Evolutionary conservation across 148 eudicot genomes (phyloP).

Genomic region (Vaccinium myrtillus): DNA sequence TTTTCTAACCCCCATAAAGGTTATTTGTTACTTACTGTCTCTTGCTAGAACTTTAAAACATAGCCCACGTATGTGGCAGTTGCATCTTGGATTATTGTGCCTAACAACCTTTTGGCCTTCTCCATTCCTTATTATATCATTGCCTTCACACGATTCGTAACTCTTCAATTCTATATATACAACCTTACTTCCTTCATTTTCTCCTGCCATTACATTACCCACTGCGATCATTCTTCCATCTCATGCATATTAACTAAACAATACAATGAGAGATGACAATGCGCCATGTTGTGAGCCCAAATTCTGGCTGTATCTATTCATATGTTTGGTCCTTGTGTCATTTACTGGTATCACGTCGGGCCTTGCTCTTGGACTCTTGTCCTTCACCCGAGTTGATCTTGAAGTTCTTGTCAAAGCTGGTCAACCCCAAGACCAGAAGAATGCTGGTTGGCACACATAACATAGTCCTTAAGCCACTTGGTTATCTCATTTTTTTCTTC

Average conservation of each 20-base stretch:
- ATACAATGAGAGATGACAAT: neutral
- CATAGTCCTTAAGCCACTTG: neutral
- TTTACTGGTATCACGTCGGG: neutral
- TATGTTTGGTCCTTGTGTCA: neutral
- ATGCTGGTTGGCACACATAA: neutral
- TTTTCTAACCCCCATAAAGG: neutral
- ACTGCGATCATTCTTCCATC: neutral
- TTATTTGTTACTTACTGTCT: neutral
- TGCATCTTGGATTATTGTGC: neutral
- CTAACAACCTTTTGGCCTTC: neutral
- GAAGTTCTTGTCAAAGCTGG: neutral
- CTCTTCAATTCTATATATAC: neutral
- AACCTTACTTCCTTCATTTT: neutral
- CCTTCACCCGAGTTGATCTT: neutral
- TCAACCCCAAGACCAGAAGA: neutral
- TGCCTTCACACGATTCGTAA: neutral
- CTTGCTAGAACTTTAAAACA: neutral
- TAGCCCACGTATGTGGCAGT: neutral
- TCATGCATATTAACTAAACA: neutral
- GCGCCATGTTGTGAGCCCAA: conserved; percentile 1
- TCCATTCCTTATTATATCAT: neutral
- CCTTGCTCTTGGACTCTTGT: neutral
- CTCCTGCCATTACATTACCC: neutral
- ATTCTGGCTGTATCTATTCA: neutral
- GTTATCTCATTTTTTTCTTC: neutral